Evolutionary conservation across 139 green algal genomes (phyloP).

Genomic region (Coelastrella sp.): DNA sequence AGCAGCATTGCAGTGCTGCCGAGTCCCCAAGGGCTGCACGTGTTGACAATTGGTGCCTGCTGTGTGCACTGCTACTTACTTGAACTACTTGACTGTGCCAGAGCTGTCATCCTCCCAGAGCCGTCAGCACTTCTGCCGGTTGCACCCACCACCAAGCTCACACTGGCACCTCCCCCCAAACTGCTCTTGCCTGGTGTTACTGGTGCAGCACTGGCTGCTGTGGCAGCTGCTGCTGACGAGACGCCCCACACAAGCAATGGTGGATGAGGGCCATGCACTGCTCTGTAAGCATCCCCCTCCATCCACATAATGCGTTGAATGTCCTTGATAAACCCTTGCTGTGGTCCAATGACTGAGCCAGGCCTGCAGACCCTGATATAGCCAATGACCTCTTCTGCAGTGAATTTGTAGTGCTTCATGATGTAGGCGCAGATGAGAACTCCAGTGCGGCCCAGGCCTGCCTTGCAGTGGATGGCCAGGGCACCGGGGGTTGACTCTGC

Average conservation of each 20-base stretch:
- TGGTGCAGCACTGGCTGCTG: constrained; percentile 1
- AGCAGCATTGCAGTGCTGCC: background rate
- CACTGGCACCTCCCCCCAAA: background rate
- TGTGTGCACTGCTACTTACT: background rate
- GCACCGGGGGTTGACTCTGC: constrained; percentile 74
- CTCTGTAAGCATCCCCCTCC: constrained; percentile 65
- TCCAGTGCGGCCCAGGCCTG: constrained; percentile 92
- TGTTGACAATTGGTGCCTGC: background rate
- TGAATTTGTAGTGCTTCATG: constrained; percentile 88
- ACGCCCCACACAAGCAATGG: constrained; percentile 47
- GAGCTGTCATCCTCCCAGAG: background rate
- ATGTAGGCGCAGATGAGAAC: constrained; percentile 94
- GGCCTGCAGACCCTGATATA: constrained; percentile 95
- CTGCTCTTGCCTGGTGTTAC: constrained; percentile 25
- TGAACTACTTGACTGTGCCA: background rate
- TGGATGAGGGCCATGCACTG: constrained; percentile 40
- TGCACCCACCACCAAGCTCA: constrained; percentile 25
- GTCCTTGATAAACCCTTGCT: constrained; percentile 91
- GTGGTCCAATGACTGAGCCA: constrained; percentile 92
- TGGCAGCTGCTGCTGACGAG: background rate
- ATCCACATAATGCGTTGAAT: constrained; percentile 68
- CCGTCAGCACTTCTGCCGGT: background rate
- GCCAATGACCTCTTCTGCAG: constrained; percentile 81
- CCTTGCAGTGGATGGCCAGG: constrained; percentile 95
- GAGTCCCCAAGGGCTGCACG: background rate